These are phyloP conservation scores for Candida tammaniensis DNA, from an alignment of 805 yeast species.

Conservation along the genomic window DNA sequence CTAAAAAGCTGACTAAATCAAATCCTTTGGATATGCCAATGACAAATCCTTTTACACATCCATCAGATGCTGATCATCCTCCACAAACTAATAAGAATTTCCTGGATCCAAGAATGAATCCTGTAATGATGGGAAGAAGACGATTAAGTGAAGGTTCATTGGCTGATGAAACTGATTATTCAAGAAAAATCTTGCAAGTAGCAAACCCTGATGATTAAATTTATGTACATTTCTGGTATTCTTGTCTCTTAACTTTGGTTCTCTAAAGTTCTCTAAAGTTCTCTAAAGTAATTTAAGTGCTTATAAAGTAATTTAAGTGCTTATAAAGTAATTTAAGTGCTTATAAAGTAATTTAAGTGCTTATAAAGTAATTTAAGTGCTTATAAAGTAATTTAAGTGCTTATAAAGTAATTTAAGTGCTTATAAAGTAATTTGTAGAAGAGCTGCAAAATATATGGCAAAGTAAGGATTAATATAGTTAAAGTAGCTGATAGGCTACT, in stretches of 20 bases:
- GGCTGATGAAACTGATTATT: conserved; percentile 81
- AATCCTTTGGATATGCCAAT: conserved; percentile 37
- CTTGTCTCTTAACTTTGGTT: not conserved
- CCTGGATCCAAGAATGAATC: conserved; percentile 64
- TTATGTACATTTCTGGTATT: conserved; percentile 3
- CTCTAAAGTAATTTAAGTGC: no score
- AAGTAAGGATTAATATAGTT: no score
- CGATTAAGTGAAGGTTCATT: conserved; percentile 82
- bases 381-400: no score
- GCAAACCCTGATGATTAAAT: conserved; percentile 69
- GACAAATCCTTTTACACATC: conserved; percentile 62
- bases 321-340: no score
- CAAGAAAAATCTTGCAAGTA: conserved; percentile 77
- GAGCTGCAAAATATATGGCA: no score
- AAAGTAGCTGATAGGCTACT: no score
- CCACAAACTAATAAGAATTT: conserved; percentile 45
- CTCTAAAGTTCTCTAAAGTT: no score
- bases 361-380: no score
- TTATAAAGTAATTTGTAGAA: no score
- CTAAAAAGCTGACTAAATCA: conserved; percentile 17
- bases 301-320: no score
- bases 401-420: no score
- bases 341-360: no score
- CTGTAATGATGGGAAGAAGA: conserved; percentile 77
- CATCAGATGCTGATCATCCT: conserved; percentile 50